Evolutionary conservation across 345 rosid species (phyloP), one percentile per base, ranked within the genome.

Genomic region (Acer saccharum): DNA sequence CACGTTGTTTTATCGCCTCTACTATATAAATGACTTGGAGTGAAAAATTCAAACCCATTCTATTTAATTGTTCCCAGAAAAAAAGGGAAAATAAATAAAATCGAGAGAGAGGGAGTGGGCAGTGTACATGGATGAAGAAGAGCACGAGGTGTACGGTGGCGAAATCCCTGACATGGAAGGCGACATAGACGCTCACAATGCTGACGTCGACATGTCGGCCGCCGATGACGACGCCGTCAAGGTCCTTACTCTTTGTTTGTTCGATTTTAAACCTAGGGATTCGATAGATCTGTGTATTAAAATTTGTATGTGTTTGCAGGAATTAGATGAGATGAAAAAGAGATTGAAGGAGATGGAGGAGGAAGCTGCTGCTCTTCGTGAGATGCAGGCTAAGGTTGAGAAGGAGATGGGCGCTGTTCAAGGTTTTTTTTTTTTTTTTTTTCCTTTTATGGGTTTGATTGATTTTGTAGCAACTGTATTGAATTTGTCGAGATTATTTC

Each of bases 361-460:
- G 81, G 98, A 96, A 74, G 98, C 98, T 18, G 96, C 97, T 16
- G 97, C 98, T 78, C 95, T 96, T 32, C 94, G 99, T 20, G 99
- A 96, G 90, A 96, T 96, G 97, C 98, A 96, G 82, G 94, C 94
- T 69, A 96, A 96, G 83, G 99, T 92, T 39, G 97, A 96, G 93
- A 91, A 91, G 76, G 99, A 96, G 66, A 96, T 94, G 97, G 99
- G 98, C 69, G 90, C 91, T 58, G 93, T 79, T 70, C 95, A 87
- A 94, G 99, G 99, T 92, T 75, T 74, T 58, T 35, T 4, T 41
- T 1, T 43, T 35, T 71, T 55, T 43, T 76, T 50, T n/a, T n/a
- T n/a, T n/a, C n/a, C 3, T 0, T 27, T 68, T 23, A 4, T 25
- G 61, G 6, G 41, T 50, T 39, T 58, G 52, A 58, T 72, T 72